Evolutionary conservation across 495 filamentous ascomycete genomes (phyloP).

Genomic region (Tirmania nivea): DNA sequence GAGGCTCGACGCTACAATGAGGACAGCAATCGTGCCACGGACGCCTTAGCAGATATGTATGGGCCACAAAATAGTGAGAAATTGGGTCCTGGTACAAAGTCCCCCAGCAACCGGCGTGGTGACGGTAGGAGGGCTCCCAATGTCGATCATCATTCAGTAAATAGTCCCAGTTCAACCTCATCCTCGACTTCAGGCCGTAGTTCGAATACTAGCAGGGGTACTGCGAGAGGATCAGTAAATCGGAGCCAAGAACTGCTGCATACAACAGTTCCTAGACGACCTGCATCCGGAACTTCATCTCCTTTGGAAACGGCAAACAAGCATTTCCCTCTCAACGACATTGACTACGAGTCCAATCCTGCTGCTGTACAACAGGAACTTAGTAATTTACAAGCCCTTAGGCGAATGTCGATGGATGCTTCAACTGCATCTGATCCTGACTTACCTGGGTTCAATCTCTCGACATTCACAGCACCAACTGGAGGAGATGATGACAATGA

Average conservation of each 20-base stretch:
- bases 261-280: conserved; percentile 20
- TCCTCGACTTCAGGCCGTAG: too few relatives aligned
- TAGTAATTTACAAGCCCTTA: conserved; percentile 81
- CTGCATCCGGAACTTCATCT: background rate
- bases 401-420: conserved; percentile 97
- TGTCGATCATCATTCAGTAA: too few relatives aligned
- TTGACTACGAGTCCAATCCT: conserved; percentile 77
- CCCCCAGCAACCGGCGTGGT: too few relatives aligned
- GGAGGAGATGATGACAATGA: conserved; percentile 69
- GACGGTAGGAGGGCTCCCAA: too few relatives aligned
- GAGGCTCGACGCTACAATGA: conserved; percentile 47
- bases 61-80: background rate
- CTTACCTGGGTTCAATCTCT: conserved; percentile 57
- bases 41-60: conserved; percentile 27
- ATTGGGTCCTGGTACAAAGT: too few relatives aligned
- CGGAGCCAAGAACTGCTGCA: conserved; percentile 26
- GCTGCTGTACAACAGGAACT: conserved; percentile 87
- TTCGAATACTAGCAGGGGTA: too few relatives aligned
- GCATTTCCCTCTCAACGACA: conserved; percentile 70
- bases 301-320: conserved; percentile 37
- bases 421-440: conserved; percentile 79
- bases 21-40: conserved; percentile 27
- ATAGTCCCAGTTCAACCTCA: too few relatives aligned
- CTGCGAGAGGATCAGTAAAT: background rate
- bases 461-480: conserved; percentile 43